phyloP scores from a whole-genome alignment of 805 yeast species.

The Brettanomyces bruxellensis region DNA sequence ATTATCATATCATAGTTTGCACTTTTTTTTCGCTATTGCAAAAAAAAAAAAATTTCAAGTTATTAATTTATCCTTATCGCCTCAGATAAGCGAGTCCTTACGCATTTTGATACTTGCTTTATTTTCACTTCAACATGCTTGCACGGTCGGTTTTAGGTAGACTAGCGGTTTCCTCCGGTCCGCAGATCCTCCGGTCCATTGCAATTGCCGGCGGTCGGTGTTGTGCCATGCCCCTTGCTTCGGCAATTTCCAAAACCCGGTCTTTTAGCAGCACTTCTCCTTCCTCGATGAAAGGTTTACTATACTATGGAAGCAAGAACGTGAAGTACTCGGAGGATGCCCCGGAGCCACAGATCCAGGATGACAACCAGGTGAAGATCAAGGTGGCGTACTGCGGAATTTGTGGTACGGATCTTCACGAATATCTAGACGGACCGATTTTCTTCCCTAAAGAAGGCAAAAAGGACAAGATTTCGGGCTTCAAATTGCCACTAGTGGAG shows the following conservation, averaged over 20 bases:
- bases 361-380: slow-evolving; percentile 22
- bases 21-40: too few relatives aligned
- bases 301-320: slow-evolving; percentile 37
- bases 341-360: slow-evolving; percentile 16
- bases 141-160: too few relatives aligned
- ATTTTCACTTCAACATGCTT: too few relatives aligned
- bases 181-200: too few relatives aligned
- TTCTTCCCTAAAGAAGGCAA: slow-evolving; percentile 32
- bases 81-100: too few relatives aligned
- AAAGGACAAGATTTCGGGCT: slow-evolving; percentile 30
- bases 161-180: too few relatives aligned
- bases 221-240: too few relatives aligned
- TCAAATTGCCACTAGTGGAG: slow-evolving; percentile 24
- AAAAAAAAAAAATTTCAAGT: too few relatives aligned
- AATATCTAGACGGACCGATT: slow-evolving; percentile 49
- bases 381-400: slow-evolving; percentile 44
- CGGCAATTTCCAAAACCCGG: background rate
- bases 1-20: too few relatives aligned
- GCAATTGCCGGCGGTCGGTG: too few relatives aligned
- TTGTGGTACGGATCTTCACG: slow-evolving; percentile 56
- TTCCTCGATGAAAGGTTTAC: slow-evolving; percentile 36
- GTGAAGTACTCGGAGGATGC: slow-evolving; percentile 31
- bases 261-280: background rate
- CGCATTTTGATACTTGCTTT: too few relatives aligned
- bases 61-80: too few relatives aligned